Evolutionary conservation across 1,139 yeast genomes (phyloP), one percentile per base, ranked within the genome.

Genomic region (Candida albicans): DNA sequence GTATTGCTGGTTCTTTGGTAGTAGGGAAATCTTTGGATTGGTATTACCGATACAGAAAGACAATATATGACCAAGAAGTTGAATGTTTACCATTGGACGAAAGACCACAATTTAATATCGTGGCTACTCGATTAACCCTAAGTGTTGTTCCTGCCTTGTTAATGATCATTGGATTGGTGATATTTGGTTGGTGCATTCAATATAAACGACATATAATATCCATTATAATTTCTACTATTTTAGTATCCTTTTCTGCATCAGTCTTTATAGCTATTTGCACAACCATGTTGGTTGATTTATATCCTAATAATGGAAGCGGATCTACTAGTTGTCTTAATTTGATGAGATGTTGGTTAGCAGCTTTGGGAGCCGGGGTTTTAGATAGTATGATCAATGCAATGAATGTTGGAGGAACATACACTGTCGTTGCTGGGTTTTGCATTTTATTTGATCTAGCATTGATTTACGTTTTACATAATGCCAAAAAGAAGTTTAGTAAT

Each of bases 151-250:
- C 72, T 0, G 57, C 62, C 2, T 15, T 49, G 2, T 25, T 61
- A 4, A 51, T 59, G 51, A 46, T 63, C 8, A 44, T 54, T 8
- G 75, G 75, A 0, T 50, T 64, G n/a, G 24, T 67, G 2, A 63
- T 68, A 1, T 70, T 64, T 51, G 76, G 76, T 2, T 70, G 75
- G 75, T 67, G 74, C 43, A 47, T 70, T 14, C 62, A 70, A 37
- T 61, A 45, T 39, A 50, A 54, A 31, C 49, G 51, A 28, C 55
- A 59, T 35, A 55, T 68, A 7, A 45, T 62, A 10, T 60, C 72
- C 8, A 62, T 68, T 10, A 64, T 67, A 29, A 59, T 70, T 4
- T 58, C 70, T 10, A 59, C 70, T 5, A 52, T 57, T 22, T 49
- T 69, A 41, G 52, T 68, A 15, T 59, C 75, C 1, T 57, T 57